These are phyloP conservation scores for Rossbeevera mucosa DNA, from an alignment of 768 basidiomycete species.

Conservation along the genomic window DNA sequence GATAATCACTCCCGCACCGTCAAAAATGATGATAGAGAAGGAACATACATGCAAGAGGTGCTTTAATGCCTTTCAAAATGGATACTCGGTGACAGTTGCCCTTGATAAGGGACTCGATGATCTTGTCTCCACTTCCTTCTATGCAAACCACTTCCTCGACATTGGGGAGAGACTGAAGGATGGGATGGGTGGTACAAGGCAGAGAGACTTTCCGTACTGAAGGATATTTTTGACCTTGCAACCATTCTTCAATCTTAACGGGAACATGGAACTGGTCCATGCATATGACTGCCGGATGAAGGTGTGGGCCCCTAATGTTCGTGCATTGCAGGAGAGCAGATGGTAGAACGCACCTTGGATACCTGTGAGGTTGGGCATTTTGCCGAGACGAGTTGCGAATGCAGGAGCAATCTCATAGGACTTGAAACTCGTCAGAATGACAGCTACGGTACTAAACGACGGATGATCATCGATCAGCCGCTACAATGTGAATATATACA, in stretches of 20 bases:
- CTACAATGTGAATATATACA: not conserved
- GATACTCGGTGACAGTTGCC: slow-evolving; percentile 1
- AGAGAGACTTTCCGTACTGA: slow-evolving; percentile 7
- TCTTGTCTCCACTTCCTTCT: slow-evolving; percentile 4
- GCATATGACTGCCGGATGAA: not conserved
- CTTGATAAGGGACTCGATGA: slow-evolving; percentile 8
- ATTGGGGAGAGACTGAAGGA: slow-evolving; percentile 8
- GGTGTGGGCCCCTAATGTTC: not conserved
- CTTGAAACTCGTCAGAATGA: not conserved
- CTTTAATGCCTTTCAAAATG: slow-evolving; percentile 5
- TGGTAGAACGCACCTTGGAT: slow-evolving; percentile 4
- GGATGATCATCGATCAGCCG: not conserved
- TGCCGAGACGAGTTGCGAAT: slow-evolving; percentile 6
- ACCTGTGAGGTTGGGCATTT: slow-evolving; percentile 5
- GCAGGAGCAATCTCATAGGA: slow-evolving; percentile 1
- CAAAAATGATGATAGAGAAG: not conserved
- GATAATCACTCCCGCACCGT: not conserved
- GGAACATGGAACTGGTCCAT: not conserved
- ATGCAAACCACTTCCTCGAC: slow-evolving; percentile 10
- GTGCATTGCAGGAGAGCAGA: not conserved
- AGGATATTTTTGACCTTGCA: slow-evolving; percentile 9
- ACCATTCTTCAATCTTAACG: slow-evolving; percentile 5
- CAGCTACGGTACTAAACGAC: not conserved
- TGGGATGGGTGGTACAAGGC: slow-evolving; percentile 4
- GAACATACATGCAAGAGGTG: slow-evolving; percentile 3